Evolutionary conservation across 495 filamentous ascomycete genomes (phyloP), one percentile per base, ranked within the genome.

Genomic region (Astrothelium macrocarpum): DNA sequence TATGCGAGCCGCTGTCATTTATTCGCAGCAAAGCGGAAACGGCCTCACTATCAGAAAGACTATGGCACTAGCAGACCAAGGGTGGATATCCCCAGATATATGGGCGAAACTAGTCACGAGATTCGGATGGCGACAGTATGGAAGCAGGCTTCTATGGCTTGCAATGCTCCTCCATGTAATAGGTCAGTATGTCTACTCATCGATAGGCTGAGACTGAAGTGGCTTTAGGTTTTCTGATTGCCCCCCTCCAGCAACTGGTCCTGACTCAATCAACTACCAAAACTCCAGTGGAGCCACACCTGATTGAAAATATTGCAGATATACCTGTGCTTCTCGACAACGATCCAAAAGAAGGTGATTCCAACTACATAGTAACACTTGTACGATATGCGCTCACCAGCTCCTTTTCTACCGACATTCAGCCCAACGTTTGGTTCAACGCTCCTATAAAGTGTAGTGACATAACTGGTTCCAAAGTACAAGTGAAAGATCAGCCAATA

Each of bases 201-300:
- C n/a, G 14, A 5, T n/a, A n/a, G n/a, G n/a, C n/a, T n/a, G n/a
- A n/a, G n/a, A n/a, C n/a, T n/a, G n/a, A n/a, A n/a, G 18, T n/a
- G 23, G 14, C 10, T 12, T 12, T 16, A 28, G 59, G 59, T 10
- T 12, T 12, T 53, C 7, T 61, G 53, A 63, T 63, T n/a, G 18
- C 46, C 28, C 62, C 42, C 14, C 29, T 43, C 14, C 59, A 60
- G 4, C 59, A 39, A 1, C 11, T 61, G 12, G 46, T 61, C 32
- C 18, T 61, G 9, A 61, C 7, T 62, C 70, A 25, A 71, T 73
- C 61, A 62, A 62, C 66, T 18, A 63, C 62, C 10, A 62, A 66
- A 34, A 64, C 53, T 31, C 60, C 70, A 23, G 42, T n/a, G 5
- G 39, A 65, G 36, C 32, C 68, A 20, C 66, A 42, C n/a, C 60